A percentile compares a stretch with the other conserved stretches of the same genome.
phyloP scores from a whole-genome alignment of 768 basidiomycete genomes.

The Panellus pusillus region DNA sequence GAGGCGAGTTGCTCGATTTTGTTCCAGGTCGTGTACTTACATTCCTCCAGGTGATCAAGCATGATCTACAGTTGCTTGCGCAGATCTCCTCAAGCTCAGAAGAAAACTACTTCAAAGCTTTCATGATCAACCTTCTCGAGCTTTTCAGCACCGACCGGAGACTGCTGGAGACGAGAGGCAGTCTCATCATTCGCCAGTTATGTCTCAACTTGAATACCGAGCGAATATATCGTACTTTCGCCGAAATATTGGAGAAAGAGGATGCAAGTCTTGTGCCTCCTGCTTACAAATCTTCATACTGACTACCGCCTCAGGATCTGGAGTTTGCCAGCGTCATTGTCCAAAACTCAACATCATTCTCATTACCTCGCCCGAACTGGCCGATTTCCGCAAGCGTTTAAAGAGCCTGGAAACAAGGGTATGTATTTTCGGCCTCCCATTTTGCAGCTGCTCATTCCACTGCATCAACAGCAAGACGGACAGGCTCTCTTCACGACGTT shows the following conservation, averaged over 20 bases:
- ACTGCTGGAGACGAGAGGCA: conserved; percentile 87
- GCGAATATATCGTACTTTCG: conserved; percentile 91
- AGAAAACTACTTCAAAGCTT: conserved; percentile 91
- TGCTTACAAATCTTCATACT: background rate
- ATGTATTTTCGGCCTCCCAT: background rate
- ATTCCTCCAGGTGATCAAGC: conserved; percentile 78
- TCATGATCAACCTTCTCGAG: conserved; percentile 93
- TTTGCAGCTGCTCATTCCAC: background rate
- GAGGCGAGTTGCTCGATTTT: conserved; percentile 51
- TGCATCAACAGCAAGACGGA: conserved; percentile 76
- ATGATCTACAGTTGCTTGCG: conserved; percentile 91
- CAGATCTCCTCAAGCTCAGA: conserved; percentile 97
- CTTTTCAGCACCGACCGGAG: conserved; percentile 93
- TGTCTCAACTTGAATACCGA: conserved; percentile 95
- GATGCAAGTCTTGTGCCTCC: conserved; percentile 56
- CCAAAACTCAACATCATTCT: conserved; percentile 96
- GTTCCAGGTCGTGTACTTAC: background rate
- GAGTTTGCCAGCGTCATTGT: conserved; percentile 98
- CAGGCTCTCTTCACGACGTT: conserved; percentile 92
- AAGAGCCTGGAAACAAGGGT: conserved; percentile 94
- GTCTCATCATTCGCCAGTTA: conserved; percentile 92
- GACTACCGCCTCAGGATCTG: conserved; percentile 62
- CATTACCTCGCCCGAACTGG: conserved; percentile 94
- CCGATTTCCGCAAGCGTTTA: conserved; percentile 88
- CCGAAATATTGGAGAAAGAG: conserved; percentile 97